A percentile compares a stretch with the other conserved stretches of the same genome.
Conservation (phyloP, 2,329 filamentous ascomycete genomes). For the Ceratocystiopsis sp. region DNA sequence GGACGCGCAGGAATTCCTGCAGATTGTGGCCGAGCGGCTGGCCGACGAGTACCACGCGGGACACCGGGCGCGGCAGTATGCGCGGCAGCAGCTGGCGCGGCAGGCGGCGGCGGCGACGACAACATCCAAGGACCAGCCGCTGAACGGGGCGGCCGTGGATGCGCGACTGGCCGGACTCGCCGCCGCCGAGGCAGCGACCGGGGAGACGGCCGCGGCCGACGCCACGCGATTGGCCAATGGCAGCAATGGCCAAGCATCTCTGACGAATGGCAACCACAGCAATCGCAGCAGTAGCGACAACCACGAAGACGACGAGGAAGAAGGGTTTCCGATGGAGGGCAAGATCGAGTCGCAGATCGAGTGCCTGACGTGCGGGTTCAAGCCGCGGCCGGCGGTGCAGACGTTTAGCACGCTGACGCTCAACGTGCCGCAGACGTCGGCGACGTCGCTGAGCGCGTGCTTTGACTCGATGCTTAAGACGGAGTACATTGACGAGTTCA, state of each 20-base stretch:
- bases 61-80: constrained; percentile 44
- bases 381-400: constrained; percentile 66
- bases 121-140: not conserved
- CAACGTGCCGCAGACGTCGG: constrained; percentile 69
- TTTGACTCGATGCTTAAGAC: constrained; percentile 91
- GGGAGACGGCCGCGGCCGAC: not conserved
- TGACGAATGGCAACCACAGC: too few relatives aligned
- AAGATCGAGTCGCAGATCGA: constrained; percentile 88
- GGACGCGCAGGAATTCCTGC: constrained; percentile 92
- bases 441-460: constrained; percentile 69
- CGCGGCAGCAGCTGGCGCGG: not conserved
- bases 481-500: constrained; percentile 93
- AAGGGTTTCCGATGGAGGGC: constrained; percentile 83
- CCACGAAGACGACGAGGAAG: constrained; percentile 32
- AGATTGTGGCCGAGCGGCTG: constrained; percentile 79
- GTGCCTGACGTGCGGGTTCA: constrained; percentile 78
- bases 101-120: not conserved
- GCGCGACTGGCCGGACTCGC: constrained; percentile 7
- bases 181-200: not conserved
- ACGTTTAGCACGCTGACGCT: constrained; percentile 86
- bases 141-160: constrained; percentile 5
- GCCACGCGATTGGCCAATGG: too few relatives aligned
- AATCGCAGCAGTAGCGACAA: constrained; percentile 2
- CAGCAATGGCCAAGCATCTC: not conserved
- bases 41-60: constrained; percentile 91